These are phyloP conservation scores for Sporisorium reilianum DNA, from an alignment of 1,284 basidiomycete genomes.

Conservation along the genomic window DNA sequence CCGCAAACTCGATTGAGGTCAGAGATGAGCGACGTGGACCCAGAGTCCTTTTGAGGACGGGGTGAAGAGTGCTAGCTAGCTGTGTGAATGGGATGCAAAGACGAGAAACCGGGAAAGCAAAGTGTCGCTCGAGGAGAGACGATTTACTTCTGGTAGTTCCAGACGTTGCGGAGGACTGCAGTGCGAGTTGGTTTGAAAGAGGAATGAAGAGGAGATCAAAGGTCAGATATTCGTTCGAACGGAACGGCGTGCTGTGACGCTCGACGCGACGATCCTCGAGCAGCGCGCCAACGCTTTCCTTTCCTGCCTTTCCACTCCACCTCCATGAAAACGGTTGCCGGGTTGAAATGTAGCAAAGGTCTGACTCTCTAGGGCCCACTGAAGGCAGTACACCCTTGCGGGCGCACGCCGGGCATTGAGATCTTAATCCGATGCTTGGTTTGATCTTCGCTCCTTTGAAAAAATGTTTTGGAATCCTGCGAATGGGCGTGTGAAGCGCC, in stretches of 20 bases:
- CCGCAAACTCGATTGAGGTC: slow-evolving; percentile 3
- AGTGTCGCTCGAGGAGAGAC: slow-evolving; percentile 1
- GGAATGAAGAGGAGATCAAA: slow-evolving; percentile 9
- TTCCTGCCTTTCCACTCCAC: not conserved
- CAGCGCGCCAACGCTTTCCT: slow-evolving; percentile 2
- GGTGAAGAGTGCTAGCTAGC: not conserved
- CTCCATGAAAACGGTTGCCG: not conserved
- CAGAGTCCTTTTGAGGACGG: not conserved
- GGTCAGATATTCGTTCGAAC: slow-evolving; percentile 10
- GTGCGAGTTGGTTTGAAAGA: not conserved
- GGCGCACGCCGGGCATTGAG: slow-evolving; percentile 51
- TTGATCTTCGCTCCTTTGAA: slow-evolving; percentile 62
- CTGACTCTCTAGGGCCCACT: slow-evolving; percentile 66
- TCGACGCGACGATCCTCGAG: not conserved
- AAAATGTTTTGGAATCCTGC: slow-evolving; percentile 65
- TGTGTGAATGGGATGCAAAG: too few relatives aligned
- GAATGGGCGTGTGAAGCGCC: slow-evolving; percentile 47
- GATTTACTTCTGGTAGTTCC: slow-evolving; percentile 58
- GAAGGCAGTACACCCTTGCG: slow-evolving; percentile 21
- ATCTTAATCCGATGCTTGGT: slow-evolving; percentile 63
- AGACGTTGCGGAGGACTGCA: slow-evolving; percentile 64
- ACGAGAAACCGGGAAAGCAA: slow-evolving; percentile 9
- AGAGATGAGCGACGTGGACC: slow-evolving; percentile 1
- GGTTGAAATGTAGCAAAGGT: slow-evolving; percentile 59
- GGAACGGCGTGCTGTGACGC: not conserved